Percentiles rank a stretch among this genome's conserved stretches.
These are phyloP conservation scores for Phaffomyces thermotolerans DNA, from an alignment of 805 yeast species.

Conservation along the genomic window DNA sequence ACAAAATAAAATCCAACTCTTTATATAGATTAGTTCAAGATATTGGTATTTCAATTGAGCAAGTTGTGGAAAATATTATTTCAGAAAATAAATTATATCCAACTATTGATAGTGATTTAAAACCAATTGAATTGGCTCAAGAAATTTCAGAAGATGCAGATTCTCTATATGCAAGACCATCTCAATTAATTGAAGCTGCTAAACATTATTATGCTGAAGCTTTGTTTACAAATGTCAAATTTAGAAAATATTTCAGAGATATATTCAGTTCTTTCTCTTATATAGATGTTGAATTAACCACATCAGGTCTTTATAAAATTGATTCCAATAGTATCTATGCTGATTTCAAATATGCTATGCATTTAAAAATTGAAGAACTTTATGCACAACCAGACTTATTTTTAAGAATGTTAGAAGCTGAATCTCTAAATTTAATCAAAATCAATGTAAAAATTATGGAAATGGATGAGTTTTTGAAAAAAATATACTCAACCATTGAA, in stretches of 20 bases:
- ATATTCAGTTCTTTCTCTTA: slow-evolving; percentile 58
- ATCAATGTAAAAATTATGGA: slow-evolving; percentile 48
- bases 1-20: slow-evolving; percentile 57
- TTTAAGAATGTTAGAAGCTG: slow-evolving; percentile 89
- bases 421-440: slow-evolving; percentile 62
- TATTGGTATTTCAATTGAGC: slow-evolving; percentile 71
- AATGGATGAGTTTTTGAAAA: slow-evolving; percentile 34
- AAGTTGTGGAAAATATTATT: slow-evolving; percentile 75
- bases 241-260: slow-evolving; percentile 62
- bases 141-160: slow-evolving; percentile 28
- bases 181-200: slow-evolving; percentile 64
- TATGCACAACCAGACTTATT: slow-evolving; percentile 71
- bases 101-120: slow-evolving; percentile 56
- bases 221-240: slow-evolving; percentile 69
- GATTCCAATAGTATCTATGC: slow-evolving; percentile 76
- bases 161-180: slow-evolving; percentile 46
- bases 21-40: slow-evolving; percentile 60
- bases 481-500: slow-evolving; percentile 45
- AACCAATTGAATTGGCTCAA: slow-evolving; percentile 56
- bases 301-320: slow-evolving; percentile 72
- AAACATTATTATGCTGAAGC: slow-evolving; percentile 74
- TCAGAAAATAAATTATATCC: slow-evolving; percentile 62
- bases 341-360: slow-evolving; percentile 85
- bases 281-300: slow-evolving; percentile 71
- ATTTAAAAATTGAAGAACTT: slow-evolving; percentile 72